Percentiles rank a stretch among this genome's conserved stretches.
phyloP scores from a whole-genome alignment of 2,329 filamentous ascomycete genomes.

The Diaporthe aspalathi region DNA sequence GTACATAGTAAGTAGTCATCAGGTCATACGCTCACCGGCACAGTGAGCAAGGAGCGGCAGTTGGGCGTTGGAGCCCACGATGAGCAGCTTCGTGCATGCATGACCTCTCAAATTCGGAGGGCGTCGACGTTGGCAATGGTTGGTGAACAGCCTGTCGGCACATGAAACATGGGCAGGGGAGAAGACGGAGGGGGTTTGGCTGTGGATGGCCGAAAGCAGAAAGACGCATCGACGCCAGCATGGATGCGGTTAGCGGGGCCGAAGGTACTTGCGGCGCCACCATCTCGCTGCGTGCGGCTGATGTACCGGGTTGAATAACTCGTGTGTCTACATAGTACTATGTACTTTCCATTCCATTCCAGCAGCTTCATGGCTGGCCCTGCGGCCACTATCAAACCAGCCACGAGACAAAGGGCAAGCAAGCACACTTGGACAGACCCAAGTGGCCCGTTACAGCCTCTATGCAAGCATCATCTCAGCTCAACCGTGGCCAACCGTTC shows the following conservation, averaged over 20 bases:
- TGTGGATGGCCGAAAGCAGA: conserved; percentile 20
- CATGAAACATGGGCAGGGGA: conserved; percentile 28
- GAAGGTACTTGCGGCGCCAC: neutral
- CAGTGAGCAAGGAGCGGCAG: conserved; percentile 11
- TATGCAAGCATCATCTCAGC: conserved; percentile 12
- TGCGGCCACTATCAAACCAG: conserved; percentile 6
- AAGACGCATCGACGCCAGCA: conserved; percentile 4
- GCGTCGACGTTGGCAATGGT: conserved; percentile 21
- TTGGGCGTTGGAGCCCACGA: conserved; percentile 8
- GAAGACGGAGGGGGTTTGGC: neutral
- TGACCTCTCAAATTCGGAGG: conserved; percentile 20
- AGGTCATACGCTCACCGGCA: neutral
- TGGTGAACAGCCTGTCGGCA: conserved; percentile 19
- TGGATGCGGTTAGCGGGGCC: neutral
- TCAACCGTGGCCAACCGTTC: neutral
- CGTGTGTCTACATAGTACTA: no score
- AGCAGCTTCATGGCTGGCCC: neutral
- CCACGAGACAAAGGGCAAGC: conserved; percentile 18
- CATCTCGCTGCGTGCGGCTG: neutral
- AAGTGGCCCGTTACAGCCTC: conserved; percentile 8
- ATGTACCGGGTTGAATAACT: no score
- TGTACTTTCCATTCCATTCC: no score
- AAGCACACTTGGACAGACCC: neutral
- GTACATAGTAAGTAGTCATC: no score
- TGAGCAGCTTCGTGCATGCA: conserved; percentile 19